Conservation (phyloP, 352 stramenopile genomes). For the Salisapilia sapeloensis region DNA sequence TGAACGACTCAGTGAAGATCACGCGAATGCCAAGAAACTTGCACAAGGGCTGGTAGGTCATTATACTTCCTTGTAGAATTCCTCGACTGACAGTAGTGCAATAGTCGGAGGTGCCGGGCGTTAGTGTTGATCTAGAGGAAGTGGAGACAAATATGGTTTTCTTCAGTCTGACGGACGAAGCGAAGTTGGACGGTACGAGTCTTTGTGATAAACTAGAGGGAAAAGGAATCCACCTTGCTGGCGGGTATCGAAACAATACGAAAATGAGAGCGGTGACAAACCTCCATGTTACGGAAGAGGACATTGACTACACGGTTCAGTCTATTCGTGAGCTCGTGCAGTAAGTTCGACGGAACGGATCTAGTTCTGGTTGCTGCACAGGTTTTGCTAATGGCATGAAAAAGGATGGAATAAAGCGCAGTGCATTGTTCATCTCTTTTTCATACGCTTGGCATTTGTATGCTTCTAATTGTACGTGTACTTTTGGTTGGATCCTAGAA, state of each 20-base stretch:
- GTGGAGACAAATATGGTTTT: conserved; percentile 87
- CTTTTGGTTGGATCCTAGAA: too few relatives aligned
- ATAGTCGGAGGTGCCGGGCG: conserved; percentile 28
- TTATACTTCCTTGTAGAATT: neutral
- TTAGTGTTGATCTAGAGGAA: conserved; percentile 32
- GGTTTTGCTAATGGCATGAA: too few relatives aligned
- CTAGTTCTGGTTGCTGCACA: too few relatives aligned
- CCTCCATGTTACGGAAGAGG: conserved; percentile 41
- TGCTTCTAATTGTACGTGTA: too few relatives aligned
- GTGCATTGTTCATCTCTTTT: too few relatives aligned
- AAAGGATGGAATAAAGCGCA: too few relatives aligned
- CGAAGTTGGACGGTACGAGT: conserved; percentile 32
- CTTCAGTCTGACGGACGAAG: conserved; percentile 32
- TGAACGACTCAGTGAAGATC: conserved; percentile 64
- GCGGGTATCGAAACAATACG: conserved; percentile 36
- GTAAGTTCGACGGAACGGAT: conserved; percentile 4
- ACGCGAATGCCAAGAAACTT: conserved; percentile 57
- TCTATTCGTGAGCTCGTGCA: conserved; percentile 37
- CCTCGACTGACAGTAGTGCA: neutral
- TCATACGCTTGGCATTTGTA: too few relatives aligned
- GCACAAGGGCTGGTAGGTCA: conserved; percentile 27
- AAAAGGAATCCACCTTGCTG: conserved; percentile 50
- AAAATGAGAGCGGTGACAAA: conserved; percentile 58
- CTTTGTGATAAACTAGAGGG: conserved; percentile 45
- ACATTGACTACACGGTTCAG: conserved; percentile 42